phyloP scores from a whole-genome alignment of 164 flowering plant species.

The Berberis thunbergii region DNA sequence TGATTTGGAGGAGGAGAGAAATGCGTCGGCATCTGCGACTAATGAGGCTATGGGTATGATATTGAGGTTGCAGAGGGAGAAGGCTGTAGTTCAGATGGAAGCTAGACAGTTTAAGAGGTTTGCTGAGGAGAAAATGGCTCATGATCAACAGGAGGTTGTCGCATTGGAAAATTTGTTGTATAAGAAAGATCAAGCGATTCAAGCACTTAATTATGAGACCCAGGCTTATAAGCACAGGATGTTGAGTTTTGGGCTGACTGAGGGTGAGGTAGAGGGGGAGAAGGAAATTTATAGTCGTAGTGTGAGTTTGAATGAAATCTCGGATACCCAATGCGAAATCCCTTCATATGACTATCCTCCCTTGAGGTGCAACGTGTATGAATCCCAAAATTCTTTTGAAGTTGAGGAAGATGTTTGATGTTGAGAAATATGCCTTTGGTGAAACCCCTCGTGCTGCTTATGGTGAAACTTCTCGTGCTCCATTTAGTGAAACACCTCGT shows the following conservation, averaged over 20 bases:
- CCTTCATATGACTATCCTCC: constrained; percentile 69
- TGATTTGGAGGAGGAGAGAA: constrained; percentile 90
- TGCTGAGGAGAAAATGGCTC: constrained; percentile 89
- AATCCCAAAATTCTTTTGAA: constrained; percentile 26
- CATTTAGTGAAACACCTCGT: too few relatives aligned
- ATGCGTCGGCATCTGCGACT: constrained; percentile 87
- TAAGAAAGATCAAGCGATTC: constrained; percentile 71
- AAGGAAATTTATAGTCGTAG: constrained; percentile 18
- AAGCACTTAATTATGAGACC: constrained; percentile 66
- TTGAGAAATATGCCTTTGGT: constrained; percentile 66
- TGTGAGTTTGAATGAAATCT: constrained; percentile 25
- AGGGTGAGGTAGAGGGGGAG: constrained; percentile 58
- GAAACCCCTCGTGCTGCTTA: constrained; percentile 41
- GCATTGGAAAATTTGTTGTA: constrained; percentile 71
- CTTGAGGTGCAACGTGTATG: constrained; percentile 52
- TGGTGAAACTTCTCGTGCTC: too few relatives aligned
- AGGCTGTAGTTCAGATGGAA: constrained; percentile 89
- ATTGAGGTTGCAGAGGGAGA: constrained; percentile 88
- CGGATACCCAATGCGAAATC: constrained; percentile 32
- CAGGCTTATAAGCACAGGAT: constrained; percentile 83
- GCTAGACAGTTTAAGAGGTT: constrained; percentile 77
- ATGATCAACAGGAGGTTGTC: constrained; percentile 68
- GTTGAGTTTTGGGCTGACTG: constrained; percentile 81
- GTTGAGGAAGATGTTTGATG: constrained; percentile 39
- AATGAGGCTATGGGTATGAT: constrained; percentile 98